A percentile compares a stretch with the other conserved stretches of the same genome.
phyloP scores from a whole-genome alignment of 176 grass and related monocot species.

The Ensete glaucum region DNA sequence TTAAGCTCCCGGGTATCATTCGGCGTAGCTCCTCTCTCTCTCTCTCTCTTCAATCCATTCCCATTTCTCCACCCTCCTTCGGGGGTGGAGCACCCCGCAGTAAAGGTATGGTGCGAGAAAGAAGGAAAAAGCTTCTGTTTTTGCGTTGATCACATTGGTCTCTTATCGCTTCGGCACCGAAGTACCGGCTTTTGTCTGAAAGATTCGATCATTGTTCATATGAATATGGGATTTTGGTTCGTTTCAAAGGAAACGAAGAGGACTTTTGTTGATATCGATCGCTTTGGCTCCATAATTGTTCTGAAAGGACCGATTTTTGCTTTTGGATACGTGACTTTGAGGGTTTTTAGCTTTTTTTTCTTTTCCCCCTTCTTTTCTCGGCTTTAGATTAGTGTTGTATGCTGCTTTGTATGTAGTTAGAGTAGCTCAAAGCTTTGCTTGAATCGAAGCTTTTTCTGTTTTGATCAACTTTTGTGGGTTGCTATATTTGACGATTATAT shows the following conservation, averaged over 20 bases:
- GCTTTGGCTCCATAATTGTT: too few species aligned
- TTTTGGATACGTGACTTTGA: too few species aligned
- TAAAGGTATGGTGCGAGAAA: background rate
- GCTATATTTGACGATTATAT: background rate
- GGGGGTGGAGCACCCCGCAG: background rate
- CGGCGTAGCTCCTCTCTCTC: background rate
- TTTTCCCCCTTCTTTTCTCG: too few species aligned
- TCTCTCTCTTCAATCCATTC: background rate
- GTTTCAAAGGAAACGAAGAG: background rate
- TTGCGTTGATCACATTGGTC: background rate
- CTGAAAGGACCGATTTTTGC: too few species aligned
- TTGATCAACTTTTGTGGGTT: background rate
- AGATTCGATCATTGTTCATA: background rate
- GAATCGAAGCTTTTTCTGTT: background rate
- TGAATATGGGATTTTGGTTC: background rate
- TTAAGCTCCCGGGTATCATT: background rate
- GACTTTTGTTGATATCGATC: background rate
- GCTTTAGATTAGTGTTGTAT: too few species aligned
- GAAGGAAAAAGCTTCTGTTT: background rate
- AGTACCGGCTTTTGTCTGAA: background rate
- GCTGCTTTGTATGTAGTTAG: too few species aligned
- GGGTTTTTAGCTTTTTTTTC: too few species aligned
- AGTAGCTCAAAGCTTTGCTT: background rate
- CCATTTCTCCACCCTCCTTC: background rate
- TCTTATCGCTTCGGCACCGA: background rate